A percentile compares a stretch with the other conserved stretches of the same genome.
These are phyloP conservation scores for Ogataea minuta DNA, from an alignment of 805 yeast genomes.

Conservation along the genomic window DNA sequence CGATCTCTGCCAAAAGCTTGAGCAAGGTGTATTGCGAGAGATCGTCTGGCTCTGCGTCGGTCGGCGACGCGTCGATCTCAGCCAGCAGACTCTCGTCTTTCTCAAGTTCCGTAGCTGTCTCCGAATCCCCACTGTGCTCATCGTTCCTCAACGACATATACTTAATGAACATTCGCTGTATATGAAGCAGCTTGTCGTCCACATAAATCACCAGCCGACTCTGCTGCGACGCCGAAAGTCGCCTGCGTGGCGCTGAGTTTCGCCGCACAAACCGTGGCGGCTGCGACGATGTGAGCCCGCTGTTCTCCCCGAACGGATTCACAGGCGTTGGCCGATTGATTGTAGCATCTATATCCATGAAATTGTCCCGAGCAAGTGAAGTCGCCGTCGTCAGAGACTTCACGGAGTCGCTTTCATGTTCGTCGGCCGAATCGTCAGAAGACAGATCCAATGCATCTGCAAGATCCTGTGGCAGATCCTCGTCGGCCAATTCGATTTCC, in stretches of 20 bases:
- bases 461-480: constrained; percentile 22
- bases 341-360: constrained; percentile 18
- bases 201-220: constrained; percentile 52
- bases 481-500: constrained; percentile 22
- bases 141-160: constrained; percentile 32
- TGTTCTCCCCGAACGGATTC: constrained; percentile 33
- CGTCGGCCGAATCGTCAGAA: constrained; percentile 17
- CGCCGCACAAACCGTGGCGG: constrained; percentile 21
- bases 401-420: constrained; percentile 4
- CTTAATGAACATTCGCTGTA: constrained; percentile 54
- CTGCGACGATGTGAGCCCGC: constrained; percentile 22
- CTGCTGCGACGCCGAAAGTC: constrained; percentile 50
- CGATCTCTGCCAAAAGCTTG: constrained; percentile 45
- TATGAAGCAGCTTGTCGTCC: constrained; percentile 50
- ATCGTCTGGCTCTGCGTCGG: constrained; percentile 3
- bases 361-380: constrained; percentile 10
- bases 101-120: constrained; percentile 6
- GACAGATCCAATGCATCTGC: constrained; percentile 26
- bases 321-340: constrained; percentile 16
- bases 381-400: constrained; percentile 19
- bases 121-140: constrained; percentile 21
- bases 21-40: constrained; percentile 22
- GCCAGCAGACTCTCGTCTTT: neutral
- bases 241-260: constrained; percentile 16
- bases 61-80: constrained; percentile 3